Conservation (phyloP, 768 basidiomycete genomes). For the Collybiopsis luxurians region DNA sequence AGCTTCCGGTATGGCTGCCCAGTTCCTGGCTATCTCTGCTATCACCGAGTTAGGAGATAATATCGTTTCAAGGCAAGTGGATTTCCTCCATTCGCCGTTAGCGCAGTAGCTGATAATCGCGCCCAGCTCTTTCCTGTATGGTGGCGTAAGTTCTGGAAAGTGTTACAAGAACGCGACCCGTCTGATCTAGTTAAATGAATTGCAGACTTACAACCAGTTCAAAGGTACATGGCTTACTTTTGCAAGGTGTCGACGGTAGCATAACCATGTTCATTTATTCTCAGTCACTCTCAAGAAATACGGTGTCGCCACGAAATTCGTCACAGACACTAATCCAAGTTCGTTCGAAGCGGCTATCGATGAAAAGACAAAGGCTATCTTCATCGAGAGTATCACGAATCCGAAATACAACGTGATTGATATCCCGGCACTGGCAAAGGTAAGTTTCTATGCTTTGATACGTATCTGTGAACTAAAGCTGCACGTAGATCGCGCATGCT, state of each 20-base stretch:
- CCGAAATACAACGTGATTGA: conserved; percentile 55
- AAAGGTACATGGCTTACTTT: conserved; percentile 37
- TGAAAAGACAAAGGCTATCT: conserved; percentile 57
- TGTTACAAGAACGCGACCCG: background rate
- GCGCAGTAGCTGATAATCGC: no score
- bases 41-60: conserved; percentile 59
- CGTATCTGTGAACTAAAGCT: background rate
- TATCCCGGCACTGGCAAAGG: conserved; percentile 54
- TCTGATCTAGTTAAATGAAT: no score
- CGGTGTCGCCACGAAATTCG: conserved; percentile 55
- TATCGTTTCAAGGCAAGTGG: conserved; percentile 53
- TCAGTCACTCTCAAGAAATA: conserved; percentile 54
- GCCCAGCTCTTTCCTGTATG: conserved; percentile 53
- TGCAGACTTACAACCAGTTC: conserved; percentile 61
- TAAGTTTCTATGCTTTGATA: background rate
- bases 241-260: background rate
- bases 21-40: conserved; percentile 55
- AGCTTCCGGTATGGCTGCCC: conserved; percentile 61
- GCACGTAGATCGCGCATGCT: conserved; percentile 52
- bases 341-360: conserved; percentile 54
- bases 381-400: conserved; percentile 61
- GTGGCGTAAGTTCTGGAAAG: conserved; percentile 40
- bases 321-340: conserved; percentile 42
- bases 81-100: background rate
- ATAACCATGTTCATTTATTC: background rate